phyloP scores from a whole-genome alignment of 176 grass and related monocot species.

The Chrysopogon serrulatus region DNA sequence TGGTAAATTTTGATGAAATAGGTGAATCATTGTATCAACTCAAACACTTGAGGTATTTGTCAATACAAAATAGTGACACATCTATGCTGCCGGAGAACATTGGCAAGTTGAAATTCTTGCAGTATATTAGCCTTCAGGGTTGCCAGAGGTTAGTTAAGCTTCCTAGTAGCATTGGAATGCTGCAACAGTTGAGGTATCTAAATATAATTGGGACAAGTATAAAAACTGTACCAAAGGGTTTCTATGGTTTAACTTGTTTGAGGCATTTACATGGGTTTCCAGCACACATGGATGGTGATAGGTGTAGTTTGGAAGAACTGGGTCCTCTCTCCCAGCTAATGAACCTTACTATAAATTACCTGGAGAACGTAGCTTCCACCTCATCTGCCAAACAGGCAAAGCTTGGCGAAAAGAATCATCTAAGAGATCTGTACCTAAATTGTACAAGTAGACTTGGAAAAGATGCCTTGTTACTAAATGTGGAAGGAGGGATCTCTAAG shows the following conservation, averaged over 20 bases:
- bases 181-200: too few species aligned
- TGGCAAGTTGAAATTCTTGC: slow-evolving; percentile 15
- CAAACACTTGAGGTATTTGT: slow-evolving; percentile 36
- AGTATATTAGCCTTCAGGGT: not conserved
- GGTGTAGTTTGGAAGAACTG: slow-evolving; percentile 1
- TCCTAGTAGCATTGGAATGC: not conserved
- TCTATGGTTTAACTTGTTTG: not conserved
- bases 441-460: not conserved
- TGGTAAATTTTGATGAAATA: not conserved
- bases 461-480: not conserved
- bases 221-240: not conserved
- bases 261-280: not conserved
- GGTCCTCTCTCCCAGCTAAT: not conserved
- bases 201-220: too few species aligned
- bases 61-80: not conserved
- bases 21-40: not conserved
- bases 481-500: not conserved
- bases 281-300: too few species aligned
- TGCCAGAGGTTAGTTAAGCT: not conserved
- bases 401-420: not conserved
- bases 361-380: not conserved
- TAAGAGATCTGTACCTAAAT: not conserved
- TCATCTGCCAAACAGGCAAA: not conserved
- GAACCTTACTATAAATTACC: not conserved
- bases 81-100: not conserved